Base-by-base conservation (phyloP, 1,284 basidiomycete genomes). In the Termitomyces sp. region DNA sequence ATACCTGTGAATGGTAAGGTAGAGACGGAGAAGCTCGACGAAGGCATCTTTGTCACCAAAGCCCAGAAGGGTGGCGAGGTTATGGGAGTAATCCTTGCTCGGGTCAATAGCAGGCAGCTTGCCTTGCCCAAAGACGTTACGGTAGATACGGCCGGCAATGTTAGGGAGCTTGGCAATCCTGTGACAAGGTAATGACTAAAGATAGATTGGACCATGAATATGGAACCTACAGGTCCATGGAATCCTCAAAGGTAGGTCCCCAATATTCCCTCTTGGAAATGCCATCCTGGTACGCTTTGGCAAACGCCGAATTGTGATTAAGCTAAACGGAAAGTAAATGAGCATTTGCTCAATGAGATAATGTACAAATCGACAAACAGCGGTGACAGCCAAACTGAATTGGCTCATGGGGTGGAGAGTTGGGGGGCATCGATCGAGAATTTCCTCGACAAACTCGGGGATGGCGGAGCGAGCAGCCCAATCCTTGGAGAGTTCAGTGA, bases 241-340 rank as follows among this genome's bases (percentile, higher is more conserved):
- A 86, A 76, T 99, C 96, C 70, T 99, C 96, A 62, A 95, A 96
- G 54, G 88, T 90, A 57, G 93, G 88, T 65, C 89, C 86, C 96
- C 96, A 99, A 82, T 98, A 98, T 56, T 98, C 95, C 73, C 88
- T 89, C 82, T 99, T 99, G 70, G 87, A 86, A 66, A 96, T 83
- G 63, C 96, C 96, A 65, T 91, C 79, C 60, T 89, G 86, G 78
- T 98, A 98, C 10, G 93, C 94, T 73, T 94, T 92, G 63, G 96
- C 94, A 69, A 98, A 98, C 55, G 93, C 92, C 26, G 94, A 98
- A 75, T 98, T 89, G 74, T 98, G 95, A 81, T 97, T 98, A 57
- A 94, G 82, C 90, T 89, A 60, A 54, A 61, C 41, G 33, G 38
- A 31, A 19, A 55, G 60, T 42, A 61, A 58, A 56, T 56, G 40